A percentile compares a stretch with the other conserved stretches of the same genome.
Conservation (phyloP, 805 yeast genomes). For the Peterozyma toletana region DNA sequence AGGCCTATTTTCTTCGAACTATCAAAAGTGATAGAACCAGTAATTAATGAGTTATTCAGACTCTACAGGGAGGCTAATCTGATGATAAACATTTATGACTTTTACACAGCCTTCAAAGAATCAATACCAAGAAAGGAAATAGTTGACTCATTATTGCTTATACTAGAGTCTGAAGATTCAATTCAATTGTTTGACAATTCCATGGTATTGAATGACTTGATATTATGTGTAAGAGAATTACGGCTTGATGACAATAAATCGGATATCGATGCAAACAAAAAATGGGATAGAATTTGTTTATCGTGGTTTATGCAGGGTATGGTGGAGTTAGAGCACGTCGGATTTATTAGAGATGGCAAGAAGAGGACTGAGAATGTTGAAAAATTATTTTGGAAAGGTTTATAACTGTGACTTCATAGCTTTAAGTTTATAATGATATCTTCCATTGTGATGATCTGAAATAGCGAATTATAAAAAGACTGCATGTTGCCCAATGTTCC, state of each 20-base stretch:
- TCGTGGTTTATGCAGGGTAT: slow-evolving; percentile 74
- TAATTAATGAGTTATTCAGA: slow-evolving; percentile 50
- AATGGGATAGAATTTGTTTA: slow-evolving; percentile 58
- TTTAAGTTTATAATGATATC: no score
- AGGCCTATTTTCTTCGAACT: slow-evolving; percentile 16
- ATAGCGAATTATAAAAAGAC: no score
- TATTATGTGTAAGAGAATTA: not conserved
- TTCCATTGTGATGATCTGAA: no score
- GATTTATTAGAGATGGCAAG: slow-evolving; percentile 56
- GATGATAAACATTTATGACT: slow-evolving; percentile 28
- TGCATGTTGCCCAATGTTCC: no score
- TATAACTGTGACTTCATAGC: slow-evolving; percentile 21
- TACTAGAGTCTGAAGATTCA: not conserved
- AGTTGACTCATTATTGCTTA: slow-evolving; percentile 8
- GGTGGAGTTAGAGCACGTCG: slow-evolving; percentile 62
- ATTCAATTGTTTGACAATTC: not conserved
- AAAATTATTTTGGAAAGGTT: slow-evolving; percentile 64
- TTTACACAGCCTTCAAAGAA: slow-evolving; percentile 29
- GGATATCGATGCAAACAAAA: slow-evolving; percentile 24
- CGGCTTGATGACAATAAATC: slow-evolving; percentile 8
- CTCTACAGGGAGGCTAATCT: slow-evolving; percentile 76
- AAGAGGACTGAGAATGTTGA: slow-evolving; percentile 61
- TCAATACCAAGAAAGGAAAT: slow-evolving; percentile 27
- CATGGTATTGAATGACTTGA: not conserved
- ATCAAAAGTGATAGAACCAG: slow-evolving; percentile 38